Evolutionary conservation across 257 asterid species (phyloP).

Genomic region (Solanum pennellii): DNA sequence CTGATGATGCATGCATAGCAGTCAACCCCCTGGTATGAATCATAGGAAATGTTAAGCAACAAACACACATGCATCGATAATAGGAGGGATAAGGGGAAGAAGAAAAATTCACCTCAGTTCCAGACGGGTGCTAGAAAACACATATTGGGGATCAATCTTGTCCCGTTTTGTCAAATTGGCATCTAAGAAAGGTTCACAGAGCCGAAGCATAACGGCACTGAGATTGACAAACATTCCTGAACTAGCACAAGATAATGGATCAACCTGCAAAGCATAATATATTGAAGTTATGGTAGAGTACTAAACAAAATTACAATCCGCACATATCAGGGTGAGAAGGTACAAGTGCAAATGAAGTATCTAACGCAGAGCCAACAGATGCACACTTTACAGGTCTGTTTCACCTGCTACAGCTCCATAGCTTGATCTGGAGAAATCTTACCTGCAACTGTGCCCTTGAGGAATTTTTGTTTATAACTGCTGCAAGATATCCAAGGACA

Average conservation of each 20-base stretch:
- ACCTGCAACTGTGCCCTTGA: slow-evolving; percentile 94
- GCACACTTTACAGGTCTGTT: not conserved
- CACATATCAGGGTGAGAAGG: not conserved
- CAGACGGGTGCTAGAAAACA: slow-evolving; percentile 50
- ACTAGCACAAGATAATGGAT: slow-evolving; percentile 87
- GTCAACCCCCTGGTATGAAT: slow-evolving; percentile 63
- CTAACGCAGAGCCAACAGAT: not conserved
- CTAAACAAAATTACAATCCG: not conserved
- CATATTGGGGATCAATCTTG: slow-evolving; percentile 85
- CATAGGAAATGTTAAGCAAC: slow-evolving; percentile 4
- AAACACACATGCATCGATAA: not conserved
- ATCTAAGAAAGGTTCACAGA: slow-evolving; percentile 93
- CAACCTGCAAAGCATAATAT: slow-evolving; percentile 46
- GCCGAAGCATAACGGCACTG: slow-evolving; percentile 85
- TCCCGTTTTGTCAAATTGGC: slow-evolving; percentile 72
- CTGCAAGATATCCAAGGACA: slow-evolving; percentile 83
- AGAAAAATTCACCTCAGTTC: slow-evolving; percentile 52
- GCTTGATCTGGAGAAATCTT: not conserved
- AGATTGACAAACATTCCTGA: slow-evolving; percentile 96
- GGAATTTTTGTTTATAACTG: slow-evolving; percentile 76
- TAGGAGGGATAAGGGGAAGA: not conserved
- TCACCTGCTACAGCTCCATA: not conserved
- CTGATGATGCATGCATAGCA: slow-evolving; percentile 94
- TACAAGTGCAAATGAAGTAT: not conserved
- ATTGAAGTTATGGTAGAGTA: not conserved